These are phyloP conservation scores for Populus ilicifolia DNA, from an alignment of 345 rosid genomes.

Conservation along the genomic window DNA sequence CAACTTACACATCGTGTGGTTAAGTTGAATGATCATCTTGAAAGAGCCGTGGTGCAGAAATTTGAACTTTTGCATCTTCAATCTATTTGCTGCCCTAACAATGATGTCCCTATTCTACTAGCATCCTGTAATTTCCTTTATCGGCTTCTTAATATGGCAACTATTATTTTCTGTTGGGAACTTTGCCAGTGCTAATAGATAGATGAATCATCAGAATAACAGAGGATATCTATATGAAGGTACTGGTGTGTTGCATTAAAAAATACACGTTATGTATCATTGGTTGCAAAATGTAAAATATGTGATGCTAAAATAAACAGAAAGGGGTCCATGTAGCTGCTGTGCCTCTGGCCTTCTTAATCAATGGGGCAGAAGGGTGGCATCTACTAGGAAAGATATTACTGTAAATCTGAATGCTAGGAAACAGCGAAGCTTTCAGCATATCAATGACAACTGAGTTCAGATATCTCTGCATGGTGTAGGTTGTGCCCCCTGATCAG, in stretches of 20 bases:
- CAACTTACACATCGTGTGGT: not conserved
- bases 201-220: not conserved
- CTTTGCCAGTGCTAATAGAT: not conserved
- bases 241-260: too few species aligned
- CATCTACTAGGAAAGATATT: too few species aligned
- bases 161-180: not conserved
- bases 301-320: too few species aligned
- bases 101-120: too few species aligned
- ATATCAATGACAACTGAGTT: not conserved
- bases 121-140: not conserved
- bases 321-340: too few species aligned
- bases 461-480: conserved; percentile 14
- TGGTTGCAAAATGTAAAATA: too few species aligned
- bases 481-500: conserved; percentile 91
- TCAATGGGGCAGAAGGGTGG: too few species aligned
- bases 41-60: not conserved
- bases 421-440: too few species aligned
- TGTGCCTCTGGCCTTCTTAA: too few species aligned
- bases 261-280: too few species aligned
- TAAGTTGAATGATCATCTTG: not conserved
- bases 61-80: not conserved
- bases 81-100: too few species aligned
- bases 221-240: not conserved
- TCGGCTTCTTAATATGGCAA: not conserved
- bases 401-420: too few species aligned